Evolutionary conservation across 352 stramenopile species (phyloP).

Genomic region (Aphanomyces stellatus): DNA sequence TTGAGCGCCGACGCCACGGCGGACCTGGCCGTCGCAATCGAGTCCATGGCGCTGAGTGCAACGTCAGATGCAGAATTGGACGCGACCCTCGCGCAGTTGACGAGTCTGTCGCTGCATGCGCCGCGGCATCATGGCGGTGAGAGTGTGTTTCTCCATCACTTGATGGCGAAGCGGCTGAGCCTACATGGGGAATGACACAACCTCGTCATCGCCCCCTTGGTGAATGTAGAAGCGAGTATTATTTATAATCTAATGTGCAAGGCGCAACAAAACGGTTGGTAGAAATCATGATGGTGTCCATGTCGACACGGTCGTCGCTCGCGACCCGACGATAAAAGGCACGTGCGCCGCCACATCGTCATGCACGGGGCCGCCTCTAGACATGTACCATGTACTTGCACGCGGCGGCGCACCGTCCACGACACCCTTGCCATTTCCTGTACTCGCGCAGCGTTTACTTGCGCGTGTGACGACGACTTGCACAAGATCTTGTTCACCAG

Average conservation of each 20-base stretch:
- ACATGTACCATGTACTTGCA: not conserved
- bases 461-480: not conserved
- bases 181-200: not conserved
- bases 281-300: too few species aligned
- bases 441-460: not conserved
- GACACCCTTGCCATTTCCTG: not conserved
- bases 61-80: not conserved
- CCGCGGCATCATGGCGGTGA: not conserved
- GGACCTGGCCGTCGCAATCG: not conserved
- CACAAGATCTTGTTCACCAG: not conserved
- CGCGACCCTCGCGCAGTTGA: not conserved
- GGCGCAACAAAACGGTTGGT: too few species aligned
- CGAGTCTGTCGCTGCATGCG: not conserved
- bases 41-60: not conserved
- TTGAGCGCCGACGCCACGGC: not conserved
- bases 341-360: not conserved
- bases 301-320: not conserved
- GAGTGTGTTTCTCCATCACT: conserved; percentile 7
- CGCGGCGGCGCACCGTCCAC: not conserved
- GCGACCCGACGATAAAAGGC: too few species aligned
- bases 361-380: not conserved
- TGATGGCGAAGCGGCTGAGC: not conserved
- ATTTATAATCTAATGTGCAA: too few species aligned
- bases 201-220: not conserved
- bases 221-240: not conserved